Evolutionary conservation across 257 asterid genomes (phyloP).

Genomic region (Mentha longifolia): DNA sequence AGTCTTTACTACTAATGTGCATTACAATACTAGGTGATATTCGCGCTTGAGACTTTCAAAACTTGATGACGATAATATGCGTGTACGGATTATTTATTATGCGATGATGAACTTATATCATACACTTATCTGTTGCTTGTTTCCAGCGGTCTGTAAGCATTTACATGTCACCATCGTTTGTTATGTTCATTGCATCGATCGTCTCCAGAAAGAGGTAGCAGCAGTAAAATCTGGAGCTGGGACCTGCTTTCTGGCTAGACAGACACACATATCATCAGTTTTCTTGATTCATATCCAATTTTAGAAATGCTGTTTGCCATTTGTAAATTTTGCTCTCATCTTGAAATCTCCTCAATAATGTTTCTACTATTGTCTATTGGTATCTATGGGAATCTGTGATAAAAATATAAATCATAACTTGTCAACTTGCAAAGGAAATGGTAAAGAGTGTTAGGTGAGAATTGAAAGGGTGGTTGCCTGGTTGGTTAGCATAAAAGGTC

Average conservation of each 20-base stretch:
- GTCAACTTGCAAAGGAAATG: constrained; percentile 16
- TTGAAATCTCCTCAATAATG: not conserved
- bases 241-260: constrained; percentile 30
- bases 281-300: not conserved
- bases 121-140: constrained; percentile 15
- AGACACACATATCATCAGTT: not conserved
- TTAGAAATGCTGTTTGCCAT: not conserved
- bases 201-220: not conserved
- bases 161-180: constrained; percentile 1
- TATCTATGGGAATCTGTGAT: not conserved
- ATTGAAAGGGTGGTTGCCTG: constrained; percentile 18
- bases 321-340: not conserved
- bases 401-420: not conserved
- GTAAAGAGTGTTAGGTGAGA: constrained; percentile 27
- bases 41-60: constrained; percentile 33
- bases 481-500: not conserved
- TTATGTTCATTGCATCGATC: constrained; percentile 29
- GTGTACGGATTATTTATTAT: constrained; percentile 32
- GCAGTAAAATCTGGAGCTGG: constrained; percentile 20
- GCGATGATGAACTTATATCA: constrained; percentile 26
- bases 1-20: constrained; percentile 39
- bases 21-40: constrained; percentile 46
- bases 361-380: not conserved
- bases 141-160: constrained; percentile 17
- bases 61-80: constrained; percentile 19